These are phyloP conservation scores for Phytophthora lateralis DNA, from an alignment of 352 stramenopile genomes.

Conservation along the genomic window DNA sequence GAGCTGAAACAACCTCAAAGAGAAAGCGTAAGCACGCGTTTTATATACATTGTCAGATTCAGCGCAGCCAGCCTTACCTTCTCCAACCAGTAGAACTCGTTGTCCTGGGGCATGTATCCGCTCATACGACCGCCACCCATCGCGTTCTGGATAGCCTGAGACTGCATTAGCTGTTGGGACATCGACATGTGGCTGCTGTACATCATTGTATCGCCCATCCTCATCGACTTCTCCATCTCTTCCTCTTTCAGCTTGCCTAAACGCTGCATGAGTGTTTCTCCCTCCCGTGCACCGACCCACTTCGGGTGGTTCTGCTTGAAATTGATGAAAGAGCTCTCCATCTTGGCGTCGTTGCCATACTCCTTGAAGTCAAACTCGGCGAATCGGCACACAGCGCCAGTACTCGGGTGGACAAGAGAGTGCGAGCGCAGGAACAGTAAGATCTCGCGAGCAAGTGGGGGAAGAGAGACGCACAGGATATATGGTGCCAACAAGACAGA, in stretches of 20 bases:
- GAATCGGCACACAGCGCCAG: constrained; percentile 95
- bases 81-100: constrained; percentile 90
- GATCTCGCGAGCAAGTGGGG: constrained; percentile 88
- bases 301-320: constrained; percentile 94
- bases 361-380: constrained; percentile 97
- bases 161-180: constrained; percentile 89
- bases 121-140: constrained; percentile 57
- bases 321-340: constrained; percentile 97
- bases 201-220: constrained; percentile 83
- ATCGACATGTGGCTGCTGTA: constrained; percentile 79
- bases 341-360: constrained; percentile 94
- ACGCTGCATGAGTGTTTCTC: constrained; percentile 72
- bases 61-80: constrained; percentile 53
- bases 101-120: constrained; percentile 69
- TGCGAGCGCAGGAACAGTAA: constrained; percentile 94
- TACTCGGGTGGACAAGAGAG: constrained; percentile 91
- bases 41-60: neutral
- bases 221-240: constrained; percentile 89
- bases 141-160: constrained; percentile 81
- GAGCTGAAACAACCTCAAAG: constrained; percentile 45
- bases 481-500: constrained; percentile 96
- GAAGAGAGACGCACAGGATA: constrained; percentile 96
- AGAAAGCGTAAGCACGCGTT: constrained; percentile 8
- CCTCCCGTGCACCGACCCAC: constrained; percentile 80
- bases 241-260: constrained; percentile 78